These are phyloP conservation scores for Vicia villosa DNA, from an alignment of 306 rosid genomes.

Conservation along the genomic window DNA sequence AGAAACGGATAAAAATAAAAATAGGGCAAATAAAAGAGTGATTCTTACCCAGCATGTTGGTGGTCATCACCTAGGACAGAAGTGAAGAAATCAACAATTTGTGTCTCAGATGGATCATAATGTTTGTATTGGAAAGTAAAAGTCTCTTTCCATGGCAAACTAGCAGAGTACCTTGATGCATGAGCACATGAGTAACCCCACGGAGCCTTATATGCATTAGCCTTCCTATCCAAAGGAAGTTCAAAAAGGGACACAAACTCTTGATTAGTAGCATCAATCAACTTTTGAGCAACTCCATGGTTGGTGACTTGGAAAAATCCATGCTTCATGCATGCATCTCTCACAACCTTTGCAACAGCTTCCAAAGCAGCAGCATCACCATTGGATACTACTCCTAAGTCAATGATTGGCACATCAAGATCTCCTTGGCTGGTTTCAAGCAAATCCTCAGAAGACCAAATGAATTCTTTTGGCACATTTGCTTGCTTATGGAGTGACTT, in stretches of 20 bases:
- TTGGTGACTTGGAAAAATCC: constrained; percentile 71
- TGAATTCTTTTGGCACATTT: constrained; percentile 47
- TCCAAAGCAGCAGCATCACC: constrained; percentile 45
- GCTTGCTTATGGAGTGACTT: constrained; percentile 32
- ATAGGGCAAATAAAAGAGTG: too few species aligned
- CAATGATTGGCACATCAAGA: constrained; percentile 55
- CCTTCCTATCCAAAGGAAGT: constrained; percentile 53
- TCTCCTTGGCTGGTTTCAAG: constrained; percentile 34
- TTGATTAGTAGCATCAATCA: constrained; percentile 49
- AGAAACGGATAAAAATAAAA: too few species aligned
- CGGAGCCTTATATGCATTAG: constrained; percentile 14
- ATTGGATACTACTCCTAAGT: constrained; percentile 38
- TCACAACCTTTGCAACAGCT: constrained; percentile 46
- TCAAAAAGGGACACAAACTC: constrained; percentile 48
- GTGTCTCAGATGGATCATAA: background rate
- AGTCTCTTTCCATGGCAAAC: constrained; percentile 74
- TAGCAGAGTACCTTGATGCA: constrained; percentile 50
- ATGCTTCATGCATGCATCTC: constrained; percentile 57
- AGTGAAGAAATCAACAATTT: constrained; percentile 48
- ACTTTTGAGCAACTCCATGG: constrained; percentile 54
- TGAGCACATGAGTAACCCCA: constrained; percentile 69
- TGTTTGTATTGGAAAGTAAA: constrained; percentile 41
- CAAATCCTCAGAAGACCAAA: constrained; percentile 55
- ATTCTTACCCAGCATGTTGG: constrained; percentile 51
- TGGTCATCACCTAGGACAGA: constrained; percentile 48